A percentile compares a stretch with the other conserved stretches of the same genome.
These are phyloP conservation scores for Mycena polygramma DNA, from an alignment of 768 basidiomycete genomes.

Conservation along the genomic window DNA sequence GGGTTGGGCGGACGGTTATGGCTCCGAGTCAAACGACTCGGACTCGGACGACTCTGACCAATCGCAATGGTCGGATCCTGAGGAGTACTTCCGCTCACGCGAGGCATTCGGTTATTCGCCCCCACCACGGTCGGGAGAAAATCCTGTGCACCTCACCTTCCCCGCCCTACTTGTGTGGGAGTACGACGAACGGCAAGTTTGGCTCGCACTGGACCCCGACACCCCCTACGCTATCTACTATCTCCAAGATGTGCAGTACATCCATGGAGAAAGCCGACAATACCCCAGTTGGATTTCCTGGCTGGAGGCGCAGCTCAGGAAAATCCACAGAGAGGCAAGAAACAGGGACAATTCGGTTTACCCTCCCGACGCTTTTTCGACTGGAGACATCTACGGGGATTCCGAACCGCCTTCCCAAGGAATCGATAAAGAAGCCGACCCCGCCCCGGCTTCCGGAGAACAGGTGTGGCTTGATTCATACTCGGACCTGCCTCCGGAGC, in stretches of 20 bases:
- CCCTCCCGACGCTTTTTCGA: no score
- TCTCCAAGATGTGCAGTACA: neutral
- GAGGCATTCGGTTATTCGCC: neutral
- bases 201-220: neutral
- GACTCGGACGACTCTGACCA: neutral
- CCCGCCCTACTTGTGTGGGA: neutral
- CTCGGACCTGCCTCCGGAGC: no score
- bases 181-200: neutral
- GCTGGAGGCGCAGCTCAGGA: conserved; percentile 7
- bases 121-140: neutral
- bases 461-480: no score
- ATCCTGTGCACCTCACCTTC: neutral
- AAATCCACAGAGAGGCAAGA: neutral
- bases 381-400: no score
- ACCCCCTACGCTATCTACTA: conserved; percentile 5
- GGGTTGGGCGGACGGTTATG: no score
- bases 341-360: no score
- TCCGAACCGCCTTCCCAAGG: no score
- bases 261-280: neutral
- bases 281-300: conserved; percentile 14
- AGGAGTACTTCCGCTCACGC: neutral
- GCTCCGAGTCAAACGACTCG: neutral
- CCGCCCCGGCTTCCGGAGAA: no score
- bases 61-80: neutral
- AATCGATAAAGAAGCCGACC: no score